Base-by-base conservation (phyloP, 164 flowering plant species). In the Vitis riparia region DNA sequence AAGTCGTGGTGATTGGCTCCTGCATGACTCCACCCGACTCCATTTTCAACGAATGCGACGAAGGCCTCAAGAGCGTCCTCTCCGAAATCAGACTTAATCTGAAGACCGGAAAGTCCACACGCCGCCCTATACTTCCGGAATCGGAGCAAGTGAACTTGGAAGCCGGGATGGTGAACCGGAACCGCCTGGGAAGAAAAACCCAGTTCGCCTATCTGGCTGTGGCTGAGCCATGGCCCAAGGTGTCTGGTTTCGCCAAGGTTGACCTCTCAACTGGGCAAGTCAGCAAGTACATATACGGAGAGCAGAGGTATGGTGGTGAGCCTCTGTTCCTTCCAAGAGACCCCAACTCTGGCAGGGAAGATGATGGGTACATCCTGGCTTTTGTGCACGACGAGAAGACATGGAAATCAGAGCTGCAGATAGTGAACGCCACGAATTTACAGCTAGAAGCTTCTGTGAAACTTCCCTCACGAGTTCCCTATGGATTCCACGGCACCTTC, bases 171-270 rank as follows among this genome's bases (percentile, higher is more conserved):
- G 98, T 93, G 81, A 94, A 89, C 84, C 72, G 91, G 23, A 83
- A 87, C 75, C 32, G 47, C 44, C 81, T 94, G 1, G 98, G 98
- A 3, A 62, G 94, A 23, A 90, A 87, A 73, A 84, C 96, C 32
- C 82, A 62, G 30, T 94, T 74, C 72, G 96, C 94, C 0, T 94
- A 94, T 59, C 72, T 91, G 1, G 98, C 97, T 1, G 84, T 93
- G 11, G 94, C 93, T 0, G 97, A 93, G 78, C 98, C 98, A 2
- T 93, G 98, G 98, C 98, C 98, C 0, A 93, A 88, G 63, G 97
- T 91, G 0, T 91, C 96, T 0, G 98, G 98, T 0, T 83, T 94
- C 29, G 98, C 96, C 0, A 94, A 94, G 62, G 94, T 94, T 0
- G 93, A 94, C 67, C 82, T 94, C 11, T 62, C 15, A 0, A 86